Conservation (phyloP, 495 filamentous ascomycete genomes). For the Cudoniella acicularis region DNA sequence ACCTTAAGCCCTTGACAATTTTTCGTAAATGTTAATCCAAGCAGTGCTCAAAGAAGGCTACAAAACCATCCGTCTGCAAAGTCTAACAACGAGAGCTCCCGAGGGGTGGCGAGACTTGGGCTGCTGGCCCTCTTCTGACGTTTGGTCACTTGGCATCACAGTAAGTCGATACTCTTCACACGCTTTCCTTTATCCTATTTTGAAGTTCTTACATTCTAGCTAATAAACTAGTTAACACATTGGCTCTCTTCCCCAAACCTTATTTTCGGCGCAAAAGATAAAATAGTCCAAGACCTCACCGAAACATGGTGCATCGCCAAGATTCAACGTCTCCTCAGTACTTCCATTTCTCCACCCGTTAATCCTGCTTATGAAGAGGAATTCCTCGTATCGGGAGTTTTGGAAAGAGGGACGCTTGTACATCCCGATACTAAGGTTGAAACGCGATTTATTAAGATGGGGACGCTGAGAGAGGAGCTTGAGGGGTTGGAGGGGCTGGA, state of each 20-base stretch:
- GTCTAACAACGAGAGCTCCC: slow-evolving; percentile 24
- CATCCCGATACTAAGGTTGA: slow-evolving; percentile 10
- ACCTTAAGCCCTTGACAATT: background rate
- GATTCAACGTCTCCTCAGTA: slow-evolving; percentile 22
- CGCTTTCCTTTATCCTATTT: no score
- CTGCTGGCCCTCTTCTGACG: slow-evolving; percentile 25
- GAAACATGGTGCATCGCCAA: slow-evolving; percentile 29
- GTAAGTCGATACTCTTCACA: slow-evolving; percentile 10
- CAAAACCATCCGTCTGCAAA: slow-evolving; percentile 24
- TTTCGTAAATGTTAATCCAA: slow-evolving; percentile 9
- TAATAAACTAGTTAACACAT: background rate
- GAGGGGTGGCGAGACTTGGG: slow-evolving; percentile 30
- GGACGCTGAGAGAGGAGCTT: slow-evolving; percentile 23
- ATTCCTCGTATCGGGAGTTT: background rate
- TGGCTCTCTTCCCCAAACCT: background rate
- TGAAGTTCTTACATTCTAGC: no score
- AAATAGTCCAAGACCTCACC: slow-evolving; percentile 20
- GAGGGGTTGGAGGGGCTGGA: slow-evolving; percentile 20
- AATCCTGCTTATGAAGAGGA: background rate
- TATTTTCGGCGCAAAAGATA: slow-evolving; percentile 24
- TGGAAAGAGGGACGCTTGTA: background rate
- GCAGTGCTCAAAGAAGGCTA: slow-evolving; percentile 26
- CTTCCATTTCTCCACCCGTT: slow-evolving; percentile 17
- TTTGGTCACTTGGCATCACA: slow-evolving; percentile 28
- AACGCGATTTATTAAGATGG: slow-evolving; percentile 20